Percentiles rank a stretch among this genome's conserved stretches.
Evolutionary conservation across 306 rosid genomes (phyloP).

Genomic region (Pachyrhizus erosus): DNA sequence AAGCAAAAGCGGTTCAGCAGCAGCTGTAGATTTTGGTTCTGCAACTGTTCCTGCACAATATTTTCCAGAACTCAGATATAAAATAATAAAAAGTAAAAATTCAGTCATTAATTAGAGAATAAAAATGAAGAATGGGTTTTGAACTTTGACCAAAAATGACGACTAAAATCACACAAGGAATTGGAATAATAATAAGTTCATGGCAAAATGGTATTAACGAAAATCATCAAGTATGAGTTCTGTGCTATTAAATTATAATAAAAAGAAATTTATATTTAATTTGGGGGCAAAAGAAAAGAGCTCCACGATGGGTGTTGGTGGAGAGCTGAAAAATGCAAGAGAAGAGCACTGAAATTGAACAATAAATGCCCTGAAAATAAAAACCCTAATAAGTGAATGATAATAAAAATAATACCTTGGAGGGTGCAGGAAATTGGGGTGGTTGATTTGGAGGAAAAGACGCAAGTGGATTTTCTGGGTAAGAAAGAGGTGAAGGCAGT

Average conservation of each 20-base stretch:
- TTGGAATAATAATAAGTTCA: neutral
- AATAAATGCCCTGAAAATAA: neutral
- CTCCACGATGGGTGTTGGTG: neutral
- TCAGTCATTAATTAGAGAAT: neutral
- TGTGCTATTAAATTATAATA: neutral
- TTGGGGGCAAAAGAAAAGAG: neutral
- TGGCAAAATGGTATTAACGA: neutral
- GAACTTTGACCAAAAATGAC: conserved; percentile 5
- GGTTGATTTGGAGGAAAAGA: conserved; percentile 46
- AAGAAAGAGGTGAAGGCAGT: conserved; percentile 45
- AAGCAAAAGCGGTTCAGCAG: conserved; percentile 79
- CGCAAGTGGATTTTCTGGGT: conserved; percentile 44
- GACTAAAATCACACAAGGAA: neutral
- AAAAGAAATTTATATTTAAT: neutral
- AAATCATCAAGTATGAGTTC: neutral
- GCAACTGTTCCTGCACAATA: conserved; percentile 67
- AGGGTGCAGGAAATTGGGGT: conserved; percentile 64
- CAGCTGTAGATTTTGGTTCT: conserved; percentile 57
- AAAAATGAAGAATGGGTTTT: neutral
- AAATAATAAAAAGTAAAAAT: neutral
- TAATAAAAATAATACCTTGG: conserved; percentile 54
- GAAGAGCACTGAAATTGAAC: neutral
- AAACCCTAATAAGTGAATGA: conserved; percentile 39
- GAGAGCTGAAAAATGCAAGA: conserved; percentile 7
- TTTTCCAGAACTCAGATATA: conserved; percentile 33